These are phyloP conservation scores for Mastigamoeba balamuthi DNA, from an alignment of 78 protist species.

Conservation along the genomic window DNA sequence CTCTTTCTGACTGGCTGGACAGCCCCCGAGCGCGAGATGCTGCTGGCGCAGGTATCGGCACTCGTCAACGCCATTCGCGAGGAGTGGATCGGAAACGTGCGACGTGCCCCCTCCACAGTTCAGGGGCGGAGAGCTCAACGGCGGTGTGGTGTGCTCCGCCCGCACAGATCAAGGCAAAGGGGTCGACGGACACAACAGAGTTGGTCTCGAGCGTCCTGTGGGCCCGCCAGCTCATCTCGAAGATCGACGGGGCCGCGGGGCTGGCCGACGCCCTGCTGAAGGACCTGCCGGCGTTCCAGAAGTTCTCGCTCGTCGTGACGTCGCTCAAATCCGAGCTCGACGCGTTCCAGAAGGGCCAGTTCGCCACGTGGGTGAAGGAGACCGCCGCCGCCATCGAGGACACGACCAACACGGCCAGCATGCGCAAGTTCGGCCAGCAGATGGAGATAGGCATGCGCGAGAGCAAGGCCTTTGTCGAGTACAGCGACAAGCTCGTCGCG, in stretches of 20 bases:
- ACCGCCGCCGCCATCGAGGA: background rate
- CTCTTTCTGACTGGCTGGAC: background rate
- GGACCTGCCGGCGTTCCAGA: no score
- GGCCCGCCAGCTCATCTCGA: no score
- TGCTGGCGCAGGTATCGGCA: background rate
- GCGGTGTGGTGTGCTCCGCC: no score
- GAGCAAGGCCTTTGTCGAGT: constrained; percentile 29
- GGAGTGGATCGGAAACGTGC: background rate
- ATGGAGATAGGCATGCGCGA: background rate
- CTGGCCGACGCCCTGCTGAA: no score
- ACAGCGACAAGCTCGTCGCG: constrained; percentile 41
- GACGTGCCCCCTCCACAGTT: background rate
- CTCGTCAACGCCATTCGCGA: background rate
- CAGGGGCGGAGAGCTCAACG: no score
- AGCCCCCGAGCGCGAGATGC: constrained; percentile 13
- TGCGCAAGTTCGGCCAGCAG: background rate
- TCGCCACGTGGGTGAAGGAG: constrained; percentile 5
- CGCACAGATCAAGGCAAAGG: no score
- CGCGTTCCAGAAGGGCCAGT: constrained; percentile 5
- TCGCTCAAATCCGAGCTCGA: background rate
- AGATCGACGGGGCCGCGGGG: no score
- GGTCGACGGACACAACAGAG: no score
- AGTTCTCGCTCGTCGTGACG: background rate
- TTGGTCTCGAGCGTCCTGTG: no score
- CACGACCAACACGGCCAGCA: background rate